Percentiles rank a stretch among this genome's conserved stretches.
Evolutionary conservation across 176 grass and related monocot species (phyloP).

Genomic region (Areca catechu): DNA sequence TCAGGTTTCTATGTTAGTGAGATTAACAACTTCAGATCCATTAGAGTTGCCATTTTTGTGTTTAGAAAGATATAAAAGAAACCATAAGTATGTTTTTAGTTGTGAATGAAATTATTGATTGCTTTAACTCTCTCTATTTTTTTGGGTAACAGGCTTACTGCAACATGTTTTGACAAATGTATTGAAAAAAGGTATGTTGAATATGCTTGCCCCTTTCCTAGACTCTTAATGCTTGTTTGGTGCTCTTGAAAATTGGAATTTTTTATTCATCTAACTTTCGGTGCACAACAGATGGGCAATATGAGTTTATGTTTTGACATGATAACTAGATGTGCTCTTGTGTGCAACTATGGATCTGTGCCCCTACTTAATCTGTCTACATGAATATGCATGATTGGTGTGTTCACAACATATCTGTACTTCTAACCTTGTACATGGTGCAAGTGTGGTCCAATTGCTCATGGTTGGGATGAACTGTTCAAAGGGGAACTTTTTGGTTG

Average conservation of each 20-base stretch:
- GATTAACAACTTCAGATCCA: background rate
- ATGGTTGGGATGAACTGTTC: background rate
- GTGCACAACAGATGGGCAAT: no score
- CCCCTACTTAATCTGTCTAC: no score
- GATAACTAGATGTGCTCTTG: no score
- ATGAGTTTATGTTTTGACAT: no score
- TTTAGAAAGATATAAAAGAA: background rate
- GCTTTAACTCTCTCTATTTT: background rate
- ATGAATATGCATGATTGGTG: no score
- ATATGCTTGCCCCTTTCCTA: no score
- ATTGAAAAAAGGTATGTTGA: conserved; percentile 69
- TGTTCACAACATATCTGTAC: no score
- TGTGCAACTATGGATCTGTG: no score
- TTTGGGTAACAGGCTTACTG: conserved; percentile 48
- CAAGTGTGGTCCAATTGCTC: no score
- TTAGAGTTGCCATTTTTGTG: background rate
- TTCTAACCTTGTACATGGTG: no score
- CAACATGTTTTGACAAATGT: conserved; percentile 81
- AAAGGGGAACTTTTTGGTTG: background rate
- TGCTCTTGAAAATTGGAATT: background rate
- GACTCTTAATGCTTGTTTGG: no score
- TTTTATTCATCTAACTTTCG: no score
- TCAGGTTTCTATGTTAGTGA: background rate
- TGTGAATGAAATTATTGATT: background rate
- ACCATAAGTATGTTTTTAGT: background rate